These are phyloP conservation scores for Alternaria brassicicola DNA, from an alignment of 2,329 filamentous ascomycete species.

Conservation along the genomic window DNA sequence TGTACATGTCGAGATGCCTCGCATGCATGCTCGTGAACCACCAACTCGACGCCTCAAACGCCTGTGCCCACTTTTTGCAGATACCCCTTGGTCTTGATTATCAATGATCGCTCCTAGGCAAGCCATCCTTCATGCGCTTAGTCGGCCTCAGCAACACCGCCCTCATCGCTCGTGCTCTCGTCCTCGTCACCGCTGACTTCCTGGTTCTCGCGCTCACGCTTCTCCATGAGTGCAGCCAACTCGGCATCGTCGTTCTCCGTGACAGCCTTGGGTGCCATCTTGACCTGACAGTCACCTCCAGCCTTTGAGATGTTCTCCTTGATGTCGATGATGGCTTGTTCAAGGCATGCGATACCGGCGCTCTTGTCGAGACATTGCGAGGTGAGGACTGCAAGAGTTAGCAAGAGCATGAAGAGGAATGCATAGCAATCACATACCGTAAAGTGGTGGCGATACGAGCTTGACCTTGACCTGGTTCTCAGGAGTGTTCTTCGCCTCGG, in stretches of 20 bases:
- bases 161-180: conserved; percentile 92
- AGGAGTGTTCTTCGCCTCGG: conserved; percentile 88
- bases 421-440: conserved; percentile 51
- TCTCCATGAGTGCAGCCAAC: conserved; percentile 97
- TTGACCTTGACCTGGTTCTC: conserved; percentile 98
- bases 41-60: conserved; percentile 32
- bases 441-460: conserved; percentile 95
- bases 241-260: conserved; percentile 98
- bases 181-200: conserved; percentile 98
- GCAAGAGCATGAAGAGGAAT: background rate
- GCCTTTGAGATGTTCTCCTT: conserved; percentile 76
- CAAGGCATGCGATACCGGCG: conserved; percentile 80
- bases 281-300: conserved; percentile 82
- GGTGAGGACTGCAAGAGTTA: conserved; percentile 70
- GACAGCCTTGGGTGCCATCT: conserved; percentile 99
- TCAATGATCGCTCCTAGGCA: conserved; percentile 19
- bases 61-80: conserved; percentile 35
- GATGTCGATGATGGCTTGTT: conserved; percentile 89
- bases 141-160: conserved; percentile 53
- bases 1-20: conserved; percentile 27
- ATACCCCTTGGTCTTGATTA: conserved; percentile 22
- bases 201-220: conserved; percentile 95
- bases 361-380: conserved; percentile 95
- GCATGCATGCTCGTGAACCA: conserved; percentile 24
- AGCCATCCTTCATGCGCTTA: conserved; percentile 23